These are phyloP conservation scores for Dichomitus squalens DNA, from an alignment of 1,284 basidiomycete genomes.

Conservation along the genomic window DNA sequence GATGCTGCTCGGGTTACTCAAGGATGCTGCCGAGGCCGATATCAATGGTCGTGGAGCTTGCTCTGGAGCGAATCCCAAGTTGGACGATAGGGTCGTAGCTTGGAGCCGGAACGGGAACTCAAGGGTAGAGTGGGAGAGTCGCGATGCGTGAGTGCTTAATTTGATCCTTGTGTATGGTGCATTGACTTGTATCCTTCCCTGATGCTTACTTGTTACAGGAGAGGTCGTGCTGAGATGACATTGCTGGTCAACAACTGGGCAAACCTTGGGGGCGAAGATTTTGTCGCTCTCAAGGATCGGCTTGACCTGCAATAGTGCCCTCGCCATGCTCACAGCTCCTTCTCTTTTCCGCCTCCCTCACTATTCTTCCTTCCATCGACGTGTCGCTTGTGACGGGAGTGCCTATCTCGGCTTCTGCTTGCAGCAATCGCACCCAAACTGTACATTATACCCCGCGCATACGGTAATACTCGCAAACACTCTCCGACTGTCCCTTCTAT, in stretches of 20 bases:
- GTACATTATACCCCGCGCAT: no score
- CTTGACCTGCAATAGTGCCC: not conserved
- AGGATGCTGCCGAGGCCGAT: slow-evolving; percentile 1
- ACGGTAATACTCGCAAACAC: no score
- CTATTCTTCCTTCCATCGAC: not conserved
- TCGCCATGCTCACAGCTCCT: not conserved
- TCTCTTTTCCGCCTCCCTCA: not conserved
- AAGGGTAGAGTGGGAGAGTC: slow-evolving; percentile 22
- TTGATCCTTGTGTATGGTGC: not conserved
- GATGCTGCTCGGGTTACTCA: slow-evolving; percentile 49
- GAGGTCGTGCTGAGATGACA: slow-evolving; percentile 22
- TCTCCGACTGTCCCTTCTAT: no score
- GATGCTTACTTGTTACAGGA: slow-evolving; percentile 7
- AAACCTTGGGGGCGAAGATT: slow-evolving; percentile 15
- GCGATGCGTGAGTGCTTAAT: slow-evolving; percentile 17
- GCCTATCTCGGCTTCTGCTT: not conserved
- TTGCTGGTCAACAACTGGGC: slow-evolving; percentile 18
- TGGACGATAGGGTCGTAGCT: slow-evolving; percentile 8
- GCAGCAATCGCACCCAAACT: no score
- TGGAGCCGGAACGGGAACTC: slow-evolving; percentile 20
- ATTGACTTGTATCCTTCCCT: not conserved
- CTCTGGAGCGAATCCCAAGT: not conserved
- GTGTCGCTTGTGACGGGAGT: no score
- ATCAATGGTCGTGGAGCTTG: not conserved
- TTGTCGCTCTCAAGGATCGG: slow-evolving; percentile 20